Evolutionary conservation across 2,329 filamentous ascomycete species (phyloP).

Genomic region (Lachnellula occidentalis): DNA sequence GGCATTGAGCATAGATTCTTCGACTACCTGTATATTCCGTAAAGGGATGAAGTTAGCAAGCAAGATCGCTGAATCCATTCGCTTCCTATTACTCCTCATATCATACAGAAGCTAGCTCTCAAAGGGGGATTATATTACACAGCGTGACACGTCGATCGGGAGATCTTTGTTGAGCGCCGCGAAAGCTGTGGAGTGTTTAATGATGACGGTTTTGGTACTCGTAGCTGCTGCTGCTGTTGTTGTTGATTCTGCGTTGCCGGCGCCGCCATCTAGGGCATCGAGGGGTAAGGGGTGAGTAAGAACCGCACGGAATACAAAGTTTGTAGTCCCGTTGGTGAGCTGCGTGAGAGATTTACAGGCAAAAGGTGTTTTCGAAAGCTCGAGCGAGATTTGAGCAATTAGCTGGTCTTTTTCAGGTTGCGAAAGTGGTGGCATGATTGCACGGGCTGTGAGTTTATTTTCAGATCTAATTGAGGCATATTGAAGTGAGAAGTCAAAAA

Average conservation of each 20-base stretch:
- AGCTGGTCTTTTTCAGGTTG: slow-evolving; percentile 9
- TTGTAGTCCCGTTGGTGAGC: slow-evolving; percentile 48
- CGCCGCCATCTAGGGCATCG: slow-evolving; percentile 29
- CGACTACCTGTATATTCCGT: slow-evolving; percentile 30
- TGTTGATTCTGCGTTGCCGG: too few species aligned
- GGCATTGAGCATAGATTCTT: slow-evolving; percentile 41
- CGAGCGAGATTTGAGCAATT: slow-evolving; percentile 2
- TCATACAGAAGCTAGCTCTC: too few species aligned
- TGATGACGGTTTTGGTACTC: slow-evolving; percentile 37
- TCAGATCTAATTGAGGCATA: too few species aligned
- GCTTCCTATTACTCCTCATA: too few species aligned
- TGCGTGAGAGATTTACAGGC: slow-evolving; percentile 38
- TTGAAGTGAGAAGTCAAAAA: too few species aligned
- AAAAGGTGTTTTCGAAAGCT: slow-evolving; percentile 29
- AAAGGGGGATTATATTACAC: slow-evolving; percentile 35
- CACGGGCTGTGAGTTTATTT: background rate
- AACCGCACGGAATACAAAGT: slow-evolving; percentile 49
- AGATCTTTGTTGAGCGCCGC: slow-evolving; percentile 42
- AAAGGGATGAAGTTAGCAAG: too few species aligned
- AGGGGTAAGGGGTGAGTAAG: slow-evolving; percentile 32
- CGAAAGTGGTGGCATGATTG: slow-evolving; percentile 9
- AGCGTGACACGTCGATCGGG: slow-evolving; percentile 42
- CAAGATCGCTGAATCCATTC: too few species aligned
- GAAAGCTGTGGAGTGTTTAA: slow-evolving; percentile 51
- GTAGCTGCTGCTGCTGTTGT: slow-evolving; percentile 8